These are phyloP conservation scores for Fusarium mexicanum DNA, from an alignment of 2,329 filamentous ascomycete genomes.

Conservation along the genomic window DNA sequence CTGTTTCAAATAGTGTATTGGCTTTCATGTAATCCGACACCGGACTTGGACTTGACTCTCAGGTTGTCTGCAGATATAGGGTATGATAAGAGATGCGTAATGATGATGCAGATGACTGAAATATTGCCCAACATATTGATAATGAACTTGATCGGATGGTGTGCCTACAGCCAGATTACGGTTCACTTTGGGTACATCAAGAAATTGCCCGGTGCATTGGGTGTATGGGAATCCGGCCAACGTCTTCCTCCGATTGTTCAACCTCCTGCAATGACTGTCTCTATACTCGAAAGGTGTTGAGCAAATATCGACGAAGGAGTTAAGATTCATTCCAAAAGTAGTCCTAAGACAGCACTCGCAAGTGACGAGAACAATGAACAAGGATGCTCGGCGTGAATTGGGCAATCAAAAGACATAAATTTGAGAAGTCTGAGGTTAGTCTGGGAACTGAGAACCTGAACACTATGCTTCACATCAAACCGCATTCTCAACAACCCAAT, in stretches of 20 bases:
- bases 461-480: background rate
- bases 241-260: background rate
- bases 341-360: background rate
- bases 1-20: background rate
- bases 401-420: background rate
- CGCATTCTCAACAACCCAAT: background rate
- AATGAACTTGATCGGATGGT: background rate
- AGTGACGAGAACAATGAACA: background rate
- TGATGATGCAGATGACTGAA: background rate
- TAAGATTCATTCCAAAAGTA: background rate
- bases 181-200: background rate
- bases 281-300: no score
- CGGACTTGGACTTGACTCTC: background rate
- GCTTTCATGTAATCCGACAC: background rate
- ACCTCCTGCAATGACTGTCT: background rate
- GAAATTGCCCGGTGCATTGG: background rate
- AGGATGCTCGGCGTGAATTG: background rate
- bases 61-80: background rate
- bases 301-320: background rate
- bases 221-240: background rate
- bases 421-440: background rate
- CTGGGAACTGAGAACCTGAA: background rate
- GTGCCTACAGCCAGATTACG: background rate
- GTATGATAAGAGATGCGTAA: background rate
- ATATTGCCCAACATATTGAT: background rate